Evolutionary conservation across 2,329 filamentous ascomycete species (phyloP), one percentile per base, ranked within the genome.

Genomic region (Penicillium crustosum): DNA sequence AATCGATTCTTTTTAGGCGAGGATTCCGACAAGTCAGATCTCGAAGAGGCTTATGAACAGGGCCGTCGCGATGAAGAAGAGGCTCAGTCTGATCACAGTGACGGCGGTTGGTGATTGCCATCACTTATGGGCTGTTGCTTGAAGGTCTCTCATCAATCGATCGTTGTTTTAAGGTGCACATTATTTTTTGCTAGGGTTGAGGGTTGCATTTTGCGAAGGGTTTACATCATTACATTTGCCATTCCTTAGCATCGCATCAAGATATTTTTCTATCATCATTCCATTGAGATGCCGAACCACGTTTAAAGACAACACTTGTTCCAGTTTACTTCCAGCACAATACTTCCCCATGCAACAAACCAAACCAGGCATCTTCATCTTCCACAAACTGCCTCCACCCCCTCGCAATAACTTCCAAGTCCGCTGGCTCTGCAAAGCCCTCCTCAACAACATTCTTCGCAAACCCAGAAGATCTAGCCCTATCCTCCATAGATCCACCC

Each of bases 311-410:
- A 12, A 19, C 9, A 12, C 8, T 19, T 21, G 7, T 19, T 10
- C 10, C 23, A 19, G 13, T 19, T 43, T 53, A 73, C 55, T 73
- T 74, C 60, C 63, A 68, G 54, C 74, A 76, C 13, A 77, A 39
- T 48, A 77, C 71, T 64, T 77, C 68, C 19, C 74, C 73, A 67
- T 77, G 73, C 33, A 75, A 43, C 39, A 74, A 29, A 4, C 66
- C 70, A 66, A 74, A 74, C 74, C 74, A 77, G 3, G 63, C 74
- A 49, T 73, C 63, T 38, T 75, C 69, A 49, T 73, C 58, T 41
- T 67, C 61, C 9, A 68, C 68, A 68, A 69, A 78, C 25, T 64
- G 57, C 50, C 62, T 64, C 75, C 75, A 78, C 3, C 67, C 74
- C 21, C 53, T 49, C 5, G 66, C 68, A 49, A 75, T 75, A 7